phyloP scores from a whole-genome alignment of 495 filamentous ascomycete species.

The Neurospora sp. region DNA sequence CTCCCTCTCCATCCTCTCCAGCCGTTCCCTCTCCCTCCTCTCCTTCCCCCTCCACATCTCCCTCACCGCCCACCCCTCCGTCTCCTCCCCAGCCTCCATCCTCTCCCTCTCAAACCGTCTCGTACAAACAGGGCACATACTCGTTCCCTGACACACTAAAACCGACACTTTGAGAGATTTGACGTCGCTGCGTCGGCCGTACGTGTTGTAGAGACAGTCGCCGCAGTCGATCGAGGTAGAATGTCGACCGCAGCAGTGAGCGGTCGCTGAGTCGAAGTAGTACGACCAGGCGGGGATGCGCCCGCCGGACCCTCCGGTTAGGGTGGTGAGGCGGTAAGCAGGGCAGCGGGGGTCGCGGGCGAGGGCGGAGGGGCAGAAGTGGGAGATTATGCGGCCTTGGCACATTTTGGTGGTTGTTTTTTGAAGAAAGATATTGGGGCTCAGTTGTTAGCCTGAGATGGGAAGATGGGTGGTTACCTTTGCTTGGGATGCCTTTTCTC shows the following conservation, averaged over 20 bases:
- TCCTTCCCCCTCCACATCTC: background rate
- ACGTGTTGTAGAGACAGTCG: background rate
- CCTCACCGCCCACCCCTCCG: background rate
- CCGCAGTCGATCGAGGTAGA: background rate
- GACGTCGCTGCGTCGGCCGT: background rate
- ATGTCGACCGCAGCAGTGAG: background rate
- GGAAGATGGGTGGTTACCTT: background rate
- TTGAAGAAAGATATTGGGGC: background rate
- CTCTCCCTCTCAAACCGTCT: background rate
- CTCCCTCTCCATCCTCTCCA: background rate
- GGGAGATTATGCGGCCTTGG: background rate
- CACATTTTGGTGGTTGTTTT: background rate
- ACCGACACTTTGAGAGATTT: background rate
- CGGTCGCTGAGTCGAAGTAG: background rate
- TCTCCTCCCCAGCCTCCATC: background rate
- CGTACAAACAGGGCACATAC: background rate
- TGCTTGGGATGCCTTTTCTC: background rate
- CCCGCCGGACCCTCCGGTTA: background rate
- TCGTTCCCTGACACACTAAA: background rate
- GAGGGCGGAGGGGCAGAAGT: background rate
- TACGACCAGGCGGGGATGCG: background rate
- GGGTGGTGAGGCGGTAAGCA: background rate
- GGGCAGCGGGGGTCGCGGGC: background rate
- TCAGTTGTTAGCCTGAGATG: background rate
- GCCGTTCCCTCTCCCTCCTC: background rate